Base-by-base conservation (phyloP, 2,329 filamentous ascomycete genomes). In the Xylaria sp. region DNA sequence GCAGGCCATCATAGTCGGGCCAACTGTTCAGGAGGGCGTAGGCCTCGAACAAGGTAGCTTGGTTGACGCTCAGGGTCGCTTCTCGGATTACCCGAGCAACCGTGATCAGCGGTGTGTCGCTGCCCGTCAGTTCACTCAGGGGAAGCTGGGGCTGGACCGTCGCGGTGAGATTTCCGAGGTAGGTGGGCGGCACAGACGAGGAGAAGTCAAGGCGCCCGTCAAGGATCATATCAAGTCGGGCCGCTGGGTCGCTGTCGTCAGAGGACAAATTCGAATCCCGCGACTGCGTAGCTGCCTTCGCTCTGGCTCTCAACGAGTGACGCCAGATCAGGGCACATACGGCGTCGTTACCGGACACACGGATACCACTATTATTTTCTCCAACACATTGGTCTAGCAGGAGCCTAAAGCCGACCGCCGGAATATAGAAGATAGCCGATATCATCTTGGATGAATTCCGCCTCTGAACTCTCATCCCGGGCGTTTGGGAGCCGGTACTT, bases 311-410 rank as follows among this genome's bases (percentile, higher is more conserved):
- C 15, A 69, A 11, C 9, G 65, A 14, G 33, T 53, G 28, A 5
- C 64, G 53, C 67, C 67, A 69, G 35, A 68, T 53, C 45, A 69
- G 57, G 2, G 66, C 67, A 9, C 33, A 38, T 2, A 68, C 17
- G n/a, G 50, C 57, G 17, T 69, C 65, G 23, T 65, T 67, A 60
- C 45, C 23, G 31, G 31, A 25, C 21, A 46, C n/a, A n/a, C n/a
- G n/a, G n/a, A n/a, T n/a, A n/a, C n/a, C n/a, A n/a, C n/a, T n/a
- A n/a, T n/a, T n/a, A n/a, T n/a, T n/a, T n/a, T n/a, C n/a, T n/a
- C n/a, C n/a, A n/a, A n/a, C n/a, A n/a, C n/a, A n/a, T n/a, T n/a
- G n/a, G n/a, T n/a, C n/a, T n/a, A n/a, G n/a, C n/a, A n/a, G n/a
- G n/a, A n/a, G n/a, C n/a, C n/a, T n/a, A n/a, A n/a, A n/a, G n/a